Evolutionary conservation across 208 protist species (phyloP).

Genomic region (Crithidia acanthocephali): DNA sequence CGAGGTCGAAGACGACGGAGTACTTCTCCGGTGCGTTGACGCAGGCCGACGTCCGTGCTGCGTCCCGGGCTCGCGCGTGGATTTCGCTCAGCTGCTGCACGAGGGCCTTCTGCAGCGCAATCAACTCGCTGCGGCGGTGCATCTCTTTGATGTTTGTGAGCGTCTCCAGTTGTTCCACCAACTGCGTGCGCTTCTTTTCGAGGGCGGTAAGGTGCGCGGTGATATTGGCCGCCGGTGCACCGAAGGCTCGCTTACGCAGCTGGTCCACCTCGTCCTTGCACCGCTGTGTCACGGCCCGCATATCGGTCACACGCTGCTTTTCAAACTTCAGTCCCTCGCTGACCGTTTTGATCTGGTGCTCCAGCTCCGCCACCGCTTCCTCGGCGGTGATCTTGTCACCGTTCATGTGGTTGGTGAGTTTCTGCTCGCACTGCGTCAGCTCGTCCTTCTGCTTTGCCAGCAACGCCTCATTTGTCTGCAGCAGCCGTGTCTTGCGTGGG

Average conservation of each 20-base stretch:
- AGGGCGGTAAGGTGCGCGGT: not conserved
- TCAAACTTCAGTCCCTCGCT: not conserved
- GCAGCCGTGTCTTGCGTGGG: not conserved
- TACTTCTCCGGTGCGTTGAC: slow-evolving; percentile 30
- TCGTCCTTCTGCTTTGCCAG: not conserved
- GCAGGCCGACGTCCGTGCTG: not conserved
- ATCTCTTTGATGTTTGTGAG: slow-evolving; percentile 9
- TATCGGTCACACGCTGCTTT: slow-evolving; percentile 1
- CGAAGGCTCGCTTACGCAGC: not conserved
- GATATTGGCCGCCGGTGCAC: slow-evolving; percentile 3
- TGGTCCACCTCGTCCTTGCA: slow-evolving; percentile 15
- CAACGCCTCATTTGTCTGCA: not conserved
- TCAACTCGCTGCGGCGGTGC: slow-evolving; percentile 13
- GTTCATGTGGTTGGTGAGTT: not conserved
- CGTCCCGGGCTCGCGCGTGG: no score
- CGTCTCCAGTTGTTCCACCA: slow-evolving; percentile 3
- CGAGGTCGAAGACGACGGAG: slow-evolving; percentile 89
- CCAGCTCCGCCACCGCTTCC: slow-evolving; percentile 17
- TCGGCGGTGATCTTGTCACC: slow-evolving; percentile 3
- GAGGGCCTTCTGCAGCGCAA: slow-evolving; percentile 14
- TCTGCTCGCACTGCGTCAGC: not conserved
- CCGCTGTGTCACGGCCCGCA: slow-evolving; percentile 13
- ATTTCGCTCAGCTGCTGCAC: slow-evolving; percentile 8
- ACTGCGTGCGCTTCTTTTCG: not conserved
- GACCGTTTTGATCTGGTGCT: slow-evolving; percentile 5